Percentiles rank a stretch among this genome's conserved stretches.
phyloP scores from a whole-genome alignment of 2,329 filamentous ascomycete genomes.

The Helicocarpus griseus region DNA sequence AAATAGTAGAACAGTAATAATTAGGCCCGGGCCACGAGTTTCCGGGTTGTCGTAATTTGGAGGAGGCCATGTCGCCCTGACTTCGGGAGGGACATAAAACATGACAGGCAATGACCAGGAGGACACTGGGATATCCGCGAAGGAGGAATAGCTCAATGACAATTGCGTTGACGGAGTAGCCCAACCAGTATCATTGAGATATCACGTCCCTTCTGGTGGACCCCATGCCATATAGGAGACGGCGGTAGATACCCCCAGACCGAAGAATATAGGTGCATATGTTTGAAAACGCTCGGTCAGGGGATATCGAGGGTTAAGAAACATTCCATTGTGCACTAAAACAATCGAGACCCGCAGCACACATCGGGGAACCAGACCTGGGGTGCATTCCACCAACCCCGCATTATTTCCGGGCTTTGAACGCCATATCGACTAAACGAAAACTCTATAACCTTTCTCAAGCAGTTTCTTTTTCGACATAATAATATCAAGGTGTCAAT shows the following conservation, averaged over 20 bases:
- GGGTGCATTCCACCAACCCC: neutral
- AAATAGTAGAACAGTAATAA: constrained; percentile 9
- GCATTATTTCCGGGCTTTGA: neutral
- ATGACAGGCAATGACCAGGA: neutral
- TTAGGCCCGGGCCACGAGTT: constrained; percentile 15
- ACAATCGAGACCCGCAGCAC: neutral
- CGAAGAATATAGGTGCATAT: neutral
- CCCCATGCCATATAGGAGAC: neutral
- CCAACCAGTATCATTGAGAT: neutral
- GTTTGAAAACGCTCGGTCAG: neutral
- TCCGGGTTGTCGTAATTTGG: constrained; percentile 21
- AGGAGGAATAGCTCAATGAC: neutral
- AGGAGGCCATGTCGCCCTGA: constrained; percentile 14
- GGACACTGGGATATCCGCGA: neutral
- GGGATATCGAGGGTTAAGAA: neutral
- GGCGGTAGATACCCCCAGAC: neutral
- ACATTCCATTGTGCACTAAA: neutral
- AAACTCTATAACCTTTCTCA: neutral
- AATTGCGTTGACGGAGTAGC: neutral
- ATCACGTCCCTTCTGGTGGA: neutral
- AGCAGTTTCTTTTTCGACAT: neutral
- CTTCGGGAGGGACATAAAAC: constrained; percentile 3
- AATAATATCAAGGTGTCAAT: neutral
- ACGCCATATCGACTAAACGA: neutral
- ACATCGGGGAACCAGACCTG: neutral